Percentiles rank a stretch among this genome's conserved stretches.
Conservation (phyloP, 129 eudicot genomes). For the Escallonia rubra region DNA sequence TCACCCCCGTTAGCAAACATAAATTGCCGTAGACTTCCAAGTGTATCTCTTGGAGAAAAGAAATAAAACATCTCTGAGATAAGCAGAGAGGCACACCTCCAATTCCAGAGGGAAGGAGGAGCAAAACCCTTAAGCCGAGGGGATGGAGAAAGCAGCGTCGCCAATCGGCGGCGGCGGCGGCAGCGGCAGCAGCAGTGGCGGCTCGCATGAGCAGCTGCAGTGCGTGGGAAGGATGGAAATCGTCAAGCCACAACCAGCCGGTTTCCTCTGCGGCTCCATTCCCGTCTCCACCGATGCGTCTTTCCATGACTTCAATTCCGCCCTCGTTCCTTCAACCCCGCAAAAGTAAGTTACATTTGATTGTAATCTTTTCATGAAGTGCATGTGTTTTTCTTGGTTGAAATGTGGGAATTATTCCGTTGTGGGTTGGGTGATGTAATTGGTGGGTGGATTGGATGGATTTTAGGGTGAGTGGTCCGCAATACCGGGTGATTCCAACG, state of each 20-base stretch:
- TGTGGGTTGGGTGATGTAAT: background rate
- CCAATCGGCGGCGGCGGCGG: no score
- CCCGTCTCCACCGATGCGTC: constrained; percentile 73
- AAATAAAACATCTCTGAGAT: no score
- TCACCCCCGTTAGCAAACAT: no score
- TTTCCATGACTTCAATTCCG: constrained; percentile 55
- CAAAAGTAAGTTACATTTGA: no score
- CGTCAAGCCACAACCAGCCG: constrained; percentile 58
- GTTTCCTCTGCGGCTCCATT: constrained; percentile 83
- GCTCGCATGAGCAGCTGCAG: constrained; percentile 24
- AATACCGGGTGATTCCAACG: constrained; percentile 79
- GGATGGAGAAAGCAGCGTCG: no score
- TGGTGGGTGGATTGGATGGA: background rate
- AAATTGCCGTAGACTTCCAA: no score
- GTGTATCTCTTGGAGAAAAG: no score
- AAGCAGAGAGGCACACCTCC: no score
- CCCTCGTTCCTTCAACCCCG: constrained; percentile 57
- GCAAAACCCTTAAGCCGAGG: no score
- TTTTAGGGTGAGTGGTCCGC: constrained; percentile 68
- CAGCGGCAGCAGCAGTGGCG: no score
- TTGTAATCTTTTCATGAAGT: background rate
- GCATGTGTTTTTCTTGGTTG: background rate
- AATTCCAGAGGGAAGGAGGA: no score
- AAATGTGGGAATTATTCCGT: no score
- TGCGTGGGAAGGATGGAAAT: constrained; percentile 84